Base-by-base conservation (phyloP, 2,329 filamentous ascomycete genomes). In the Fusarium clavum region DNA sequence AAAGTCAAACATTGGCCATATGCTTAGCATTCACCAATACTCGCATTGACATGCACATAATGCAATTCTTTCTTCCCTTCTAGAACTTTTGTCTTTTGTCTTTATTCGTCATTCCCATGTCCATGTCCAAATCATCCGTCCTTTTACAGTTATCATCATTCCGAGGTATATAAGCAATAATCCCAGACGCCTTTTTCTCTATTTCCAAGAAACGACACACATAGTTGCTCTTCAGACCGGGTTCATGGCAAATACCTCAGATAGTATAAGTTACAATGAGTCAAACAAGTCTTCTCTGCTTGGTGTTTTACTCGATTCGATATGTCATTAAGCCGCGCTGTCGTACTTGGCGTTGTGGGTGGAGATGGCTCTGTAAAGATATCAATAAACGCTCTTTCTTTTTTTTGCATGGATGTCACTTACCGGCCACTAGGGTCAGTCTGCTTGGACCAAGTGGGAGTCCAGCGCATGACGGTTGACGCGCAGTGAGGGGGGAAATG, bases 371-470 rank as follows among this genome's bases (percentile, higher is more conserved):
- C 92, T 93, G 76, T 60, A 62, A 64, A 46, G 29, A 38, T 62
- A 56, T 77, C 43, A 75, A 62, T 54, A 60, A 49, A 20, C 13
- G 4, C 48, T 48, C n/a, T 25, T 29, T 40, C 25, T 45, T 48
- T 20, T 20, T 11, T 32, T 27, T 24, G n/a, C 40, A 60, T 20
- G 27, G 32, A n/a, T 53, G 44, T 53, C 51, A 77, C 78, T 20
- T 70, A 94, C 92, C 94, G 89, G 85, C 96, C 97, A 82, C 93
- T 97, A 66, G 96, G 96, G 81, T 99, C 96, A 27, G 90, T 93
- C 88, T 98, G 94, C 81, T 97, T 92, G 60, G 93, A 97, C 96
- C 96, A 99, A 40, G 93, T 99, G 29, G 96, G 96, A 61, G 93
- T 94, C 97, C 96, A 99, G 78, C 96, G 88, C 92, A 93, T 92